Base-by-base conservation (phyloP, 2,329 filamentous ascomycete genomes). In the Fusarium veterinarium region DNA sequence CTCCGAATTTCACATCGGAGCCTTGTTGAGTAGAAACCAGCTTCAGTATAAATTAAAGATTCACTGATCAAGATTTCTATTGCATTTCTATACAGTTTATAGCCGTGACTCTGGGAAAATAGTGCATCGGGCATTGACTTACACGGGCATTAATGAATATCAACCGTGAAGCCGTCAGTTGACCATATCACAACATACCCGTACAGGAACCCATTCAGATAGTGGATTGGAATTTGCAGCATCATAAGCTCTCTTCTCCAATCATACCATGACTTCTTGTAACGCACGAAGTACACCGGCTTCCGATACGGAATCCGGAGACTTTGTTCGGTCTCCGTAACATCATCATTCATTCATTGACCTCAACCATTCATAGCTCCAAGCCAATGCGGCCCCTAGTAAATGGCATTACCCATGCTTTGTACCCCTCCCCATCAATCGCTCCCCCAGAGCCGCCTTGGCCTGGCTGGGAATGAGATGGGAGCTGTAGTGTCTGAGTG, bases 261-360 rank as follows among this genome's bases (percentile, higher is more conserved):
- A 55, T 46, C 20, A 35, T 42, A 42, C 13, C 30, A 25, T 23
- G 25, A 23, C 20, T 20, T 40, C 12, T 28, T 6, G 48, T 25
- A 51, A 51, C 31, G 20, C 33, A 25, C 25, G 19, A 56, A 42
- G 41, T 8, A n/a, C 35, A 31, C 71, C 70, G 70, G 70, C 70
- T 71, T 73, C 70, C 70, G 70, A 73, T 48, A 45, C 70, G 70
- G 70, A 57, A 51, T 73, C 70, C 70, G 70, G 48, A 28, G 56
- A 57, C 38, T 57, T 57, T 40, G 38, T 71, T 57, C 66, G 70
- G 70, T 73, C 70, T 73, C 70, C 66, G 70, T 71, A 66, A 42
- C 37, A 56, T 56, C 40, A 48, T 38, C 45, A 44, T 51, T 59
- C 23, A 28, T n/a, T 31, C 23, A 23, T 19, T 31, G 35, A 30